Evolutionary conservation across 345 rosid species (phyloP), one percentile per base, ranked within the genome.

Genomic region (Linum tenue): DNA sequence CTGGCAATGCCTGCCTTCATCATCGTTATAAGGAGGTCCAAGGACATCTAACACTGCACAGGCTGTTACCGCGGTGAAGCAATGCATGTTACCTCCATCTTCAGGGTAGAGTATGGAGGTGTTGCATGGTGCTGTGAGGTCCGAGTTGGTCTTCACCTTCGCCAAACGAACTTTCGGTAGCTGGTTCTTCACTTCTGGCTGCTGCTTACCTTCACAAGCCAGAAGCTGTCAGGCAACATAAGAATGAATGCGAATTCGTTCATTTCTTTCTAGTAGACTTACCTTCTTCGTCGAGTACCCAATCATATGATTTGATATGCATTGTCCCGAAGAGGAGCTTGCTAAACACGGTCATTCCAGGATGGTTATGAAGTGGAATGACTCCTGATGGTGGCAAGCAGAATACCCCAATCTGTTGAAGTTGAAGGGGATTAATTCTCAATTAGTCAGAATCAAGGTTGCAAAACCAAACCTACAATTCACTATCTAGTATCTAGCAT

Each of bases 231-330:
- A 35, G 61, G 37, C 40, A 53, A 3, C 56, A 55, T 12, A 40
- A 22, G 5, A 37, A 16, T 11, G 36, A 41, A 4, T 41, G 44
- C 31, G 31, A 22, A 22, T 41, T 41, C 44, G 9, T 41, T 41
- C 44, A 41, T 4, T 41, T 8, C 6, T 4, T 41, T 41, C 44
- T 41, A 4, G 1, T 41, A 41, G 44, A 41, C 9, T 41, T 44
- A 44, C 51, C 51, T 44, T 44, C 51, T 44, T 44, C 81, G 73
- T 83, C 85, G 41, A 5, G 80, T 43, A 72, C 90, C 96, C 96
- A 95, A 70, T 95, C 99, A 44, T 84, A 95, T 3, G 99, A 91
- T 79, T 90, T 95, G 65, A 95, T 87, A 76, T 95, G 96, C 97
- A 91, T 81, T 3, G 89, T 75, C 73, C 99, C 97, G 14, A 89